A percentile compares a stretch with the other conserved stretches of the same genome.
These are phyloP conservation scores for Tympanopsis confertula DNA, from an alignment of 2,329 filamentous ascomycete species.

Conservation along the genomic window DNA sequence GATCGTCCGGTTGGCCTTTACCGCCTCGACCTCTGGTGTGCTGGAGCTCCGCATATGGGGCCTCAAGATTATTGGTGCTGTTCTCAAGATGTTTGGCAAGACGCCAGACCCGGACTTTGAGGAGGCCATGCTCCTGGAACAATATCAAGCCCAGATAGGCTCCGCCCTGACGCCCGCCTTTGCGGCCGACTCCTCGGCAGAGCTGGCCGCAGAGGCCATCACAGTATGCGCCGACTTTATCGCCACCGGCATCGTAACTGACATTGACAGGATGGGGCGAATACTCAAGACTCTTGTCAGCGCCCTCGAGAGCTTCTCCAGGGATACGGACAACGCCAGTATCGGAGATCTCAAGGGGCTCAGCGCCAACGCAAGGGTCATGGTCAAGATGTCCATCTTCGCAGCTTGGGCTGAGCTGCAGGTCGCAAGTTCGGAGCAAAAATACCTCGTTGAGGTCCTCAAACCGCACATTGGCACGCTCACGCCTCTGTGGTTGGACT, in stretches of 20 bases:
- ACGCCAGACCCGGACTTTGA: conserved; percentile 92
- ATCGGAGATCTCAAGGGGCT: conserved; percentile 89
- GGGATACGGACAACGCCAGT: conserved; percentile 66
- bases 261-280: conserved; percentile 95
- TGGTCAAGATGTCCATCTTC: conserved; percentile 96
- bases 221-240: conserved; percentile 96
- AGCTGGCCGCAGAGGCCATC: conserved; percentile 87
- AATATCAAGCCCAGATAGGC: conserved; percentile 97
- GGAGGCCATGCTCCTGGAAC: conserved; percentile 91
- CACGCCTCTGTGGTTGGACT: conserved; percentile 87
- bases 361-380: conserved; percentile 90
- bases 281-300: conserved; percentile 89
- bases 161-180: conserved; percentile 94
- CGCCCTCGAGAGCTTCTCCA: conserved; percentile 83
- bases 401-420: conserved; percentile 96
- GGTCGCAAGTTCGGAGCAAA: conserved; percentile 84
- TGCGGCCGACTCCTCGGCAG: conserved; percentile 86
- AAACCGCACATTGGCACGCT: conserved; percentile 81
- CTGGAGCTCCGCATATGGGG: conserved; percentile 83
- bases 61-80: conserved; percentile 82
- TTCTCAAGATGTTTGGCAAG: conserved; percentile 91
- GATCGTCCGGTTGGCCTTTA: conserved; percentile 92
- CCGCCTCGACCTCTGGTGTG: conserved; percentile 87
- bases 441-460: conserved; percentile 77
- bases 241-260: conserved; percentile 90